Conservation (phyloP, 2,329 filamentous ascomycete genomes). For the Pseudogymnoascus pannorum region DNA sequence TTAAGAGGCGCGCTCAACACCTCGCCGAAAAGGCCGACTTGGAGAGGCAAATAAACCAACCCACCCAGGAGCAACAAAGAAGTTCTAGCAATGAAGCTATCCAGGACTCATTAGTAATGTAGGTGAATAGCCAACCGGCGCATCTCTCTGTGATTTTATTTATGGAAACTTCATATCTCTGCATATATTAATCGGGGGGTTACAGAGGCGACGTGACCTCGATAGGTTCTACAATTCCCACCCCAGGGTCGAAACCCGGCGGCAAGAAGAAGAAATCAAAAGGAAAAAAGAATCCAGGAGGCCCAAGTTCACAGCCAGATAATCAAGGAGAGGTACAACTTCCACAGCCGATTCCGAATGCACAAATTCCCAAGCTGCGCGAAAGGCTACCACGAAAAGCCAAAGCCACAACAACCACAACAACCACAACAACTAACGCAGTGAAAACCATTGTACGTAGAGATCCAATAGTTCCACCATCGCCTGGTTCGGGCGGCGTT, state of each 20-base stretch:
- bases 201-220: not conserved
- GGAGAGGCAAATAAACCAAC: not conserved
- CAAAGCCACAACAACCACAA: not conserved
- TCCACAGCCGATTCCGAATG: not conserved
- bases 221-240: not conserved
- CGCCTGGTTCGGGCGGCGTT: conserved; percentile 24
- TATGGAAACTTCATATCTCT: not conserved
- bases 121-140: not conserved
- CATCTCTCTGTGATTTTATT: not conserved
- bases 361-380: not conserved
- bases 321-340: not conserved
- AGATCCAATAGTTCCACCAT: conserved; percentile 1
- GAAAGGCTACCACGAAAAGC: not conserved
- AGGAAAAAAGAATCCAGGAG: not conserved
- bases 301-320: not conserved
- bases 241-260: not conserved
- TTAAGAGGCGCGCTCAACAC: not conserved
- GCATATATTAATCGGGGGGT: not conserved
- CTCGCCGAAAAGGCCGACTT: conserved; percentile 4
- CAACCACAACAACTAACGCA: not conserved
- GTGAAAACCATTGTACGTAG: not conserved
- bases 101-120: not conserved
- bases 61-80: not conserved
- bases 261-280: not conserved
- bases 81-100: not conserved